Evolutionary conservation across 768 basidiomycete species (phyloP).

Genomic region (Tylopilus sp.): DNA sequence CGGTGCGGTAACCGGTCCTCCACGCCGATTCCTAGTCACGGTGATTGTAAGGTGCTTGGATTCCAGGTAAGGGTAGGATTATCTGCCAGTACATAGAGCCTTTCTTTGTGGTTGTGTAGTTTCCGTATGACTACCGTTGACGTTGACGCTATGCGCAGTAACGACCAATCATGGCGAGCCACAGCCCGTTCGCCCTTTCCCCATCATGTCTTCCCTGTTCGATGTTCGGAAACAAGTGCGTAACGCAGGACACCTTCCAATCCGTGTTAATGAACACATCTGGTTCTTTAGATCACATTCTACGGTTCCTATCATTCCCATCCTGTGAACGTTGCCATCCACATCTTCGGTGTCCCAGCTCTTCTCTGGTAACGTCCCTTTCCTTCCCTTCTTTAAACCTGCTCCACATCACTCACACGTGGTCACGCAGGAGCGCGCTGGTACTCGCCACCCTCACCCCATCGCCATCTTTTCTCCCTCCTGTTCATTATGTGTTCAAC

Average conservation of each 20-base stretch:
- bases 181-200: not conserved
- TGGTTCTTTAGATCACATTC: slow-evolving; percentile 66
- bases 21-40: too few relatives aligned
- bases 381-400: slow-evolving; percentile 7
- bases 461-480: slow-evolving; percentile 52
- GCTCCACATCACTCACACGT: slow-evolving; percentile 5
- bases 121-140: too few relatives aligned
- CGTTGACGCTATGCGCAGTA: too few relatives aligned
- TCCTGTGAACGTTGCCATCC: slow-evolving; percentile 78
- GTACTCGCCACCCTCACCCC: slow-evolving; percentile 52
- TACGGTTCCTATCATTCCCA: slow-evolving; percentile 93
- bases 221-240: slow-evolving; percentile 70
- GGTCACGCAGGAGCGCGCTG: slow-evolving; percentile 51
- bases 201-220: slow-evolving; percentile 45
- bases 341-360: slow-evolving; percentile 80
- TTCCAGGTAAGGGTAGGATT: too few relatives aligned
- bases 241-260: not conserved
- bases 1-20: not conserved
- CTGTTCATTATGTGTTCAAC: slow-evolving; percentile 48
- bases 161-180: too few relatives aligned
- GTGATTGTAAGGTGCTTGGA: too few relatives aligned
- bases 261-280: slow-evolving; percentile 7
- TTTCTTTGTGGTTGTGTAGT: too few relatives aligned
- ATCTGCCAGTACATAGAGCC: too few relatives aligned
- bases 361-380: slow-evolving; percentile 63